phyloP scores from a whole-genome alignment of 2,329 filamentous ascomycete species.

The Tolypocladium inflatum region DNA sequence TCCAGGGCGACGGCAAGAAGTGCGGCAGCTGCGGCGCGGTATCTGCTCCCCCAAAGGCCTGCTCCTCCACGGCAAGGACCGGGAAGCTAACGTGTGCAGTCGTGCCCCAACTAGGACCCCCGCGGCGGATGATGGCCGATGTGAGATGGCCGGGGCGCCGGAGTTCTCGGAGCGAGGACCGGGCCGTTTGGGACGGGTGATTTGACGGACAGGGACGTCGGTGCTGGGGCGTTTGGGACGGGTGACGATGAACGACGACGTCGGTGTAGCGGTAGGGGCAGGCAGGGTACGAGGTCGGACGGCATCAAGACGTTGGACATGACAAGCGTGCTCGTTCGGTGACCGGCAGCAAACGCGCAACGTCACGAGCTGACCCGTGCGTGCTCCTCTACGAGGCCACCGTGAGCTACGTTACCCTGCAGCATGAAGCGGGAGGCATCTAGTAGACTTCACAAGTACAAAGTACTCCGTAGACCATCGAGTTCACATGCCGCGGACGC shows the following conservation, averaged over 20 bases:
- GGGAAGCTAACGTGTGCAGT: too few species aligned
- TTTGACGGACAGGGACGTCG: too few species aligned
- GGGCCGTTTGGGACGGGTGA: too few species aligned
- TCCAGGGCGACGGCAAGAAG: constrained; percentile 37
- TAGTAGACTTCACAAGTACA: background rate
- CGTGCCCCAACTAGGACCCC: too few species aligned
- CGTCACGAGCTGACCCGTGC: background rate
- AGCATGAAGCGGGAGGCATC: background rate
- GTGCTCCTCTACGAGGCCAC: background rate
- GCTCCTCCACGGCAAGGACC: too few species aligned
- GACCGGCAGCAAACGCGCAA: background rate
- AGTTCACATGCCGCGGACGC: background rate
- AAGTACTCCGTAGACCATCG: too few species aligned
- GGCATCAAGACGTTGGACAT: too few species aligned
- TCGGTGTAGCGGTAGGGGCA: background rate
- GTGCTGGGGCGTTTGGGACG: background rate
- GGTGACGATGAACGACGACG: too few species aligned
- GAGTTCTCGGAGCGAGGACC: background rate
- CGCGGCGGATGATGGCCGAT: too few species aligned
- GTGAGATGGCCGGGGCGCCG: too few species aligned
- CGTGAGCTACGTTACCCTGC: background rate
- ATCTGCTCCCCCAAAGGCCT: too few species aligned
- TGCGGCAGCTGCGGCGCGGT: constrained; percentile 49
- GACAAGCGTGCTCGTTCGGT: background rate
- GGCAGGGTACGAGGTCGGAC: background rate